Base-by-base conservation (phyloP, 2,329 filamentous ascomycete genomes). In the Phyllosticta citribraziliensis region DNA sequence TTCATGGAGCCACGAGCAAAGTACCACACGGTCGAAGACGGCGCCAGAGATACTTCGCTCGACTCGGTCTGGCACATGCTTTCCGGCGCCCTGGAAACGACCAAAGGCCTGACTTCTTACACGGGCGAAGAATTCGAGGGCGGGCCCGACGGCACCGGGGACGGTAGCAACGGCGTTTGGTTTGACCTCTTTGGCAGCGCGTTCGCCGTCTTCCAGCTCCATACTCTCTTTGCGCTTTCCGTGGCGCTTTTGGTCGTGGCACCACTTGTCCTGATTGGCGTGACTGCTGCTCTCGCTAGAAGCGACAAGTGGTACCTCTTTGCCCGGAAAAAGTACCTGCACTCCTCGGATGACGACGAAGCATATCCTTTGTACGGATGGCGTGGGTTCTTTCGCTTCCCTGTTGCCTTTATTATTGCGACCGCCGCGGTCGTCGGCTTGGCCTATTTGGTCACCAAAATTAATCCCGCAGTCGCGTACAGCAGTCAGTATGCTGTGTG, bases 11-110 rank as follows among this genome's bases (percentile, higher is more conserved):
- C 93, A 1, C 83, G 94, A 58, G 83, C 91, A 20, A 81, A 89
- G 62, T 99, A 99, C 69, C 94, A 99, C 71, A 97, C 93, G 0
- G 83, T 90, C 63, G 85, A 96, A 69, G 94, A 99, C 71, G 90
- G 96, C 70, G 80, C 86, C 2, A 84, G 84, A 50, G 91, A 97
- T 73, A 88, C 91, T 0, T 88, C 85, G n/a, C 68, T 74, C 12
- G 78, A 82, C 57, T 85, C 84, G 2, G 74, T 97, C 20, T 97
- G 92, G 92, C 92, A 97, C 72, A 97, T 99, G 94, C 80, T 99
- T 47, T 95, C 90, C 47, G 87, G 87, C 14, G 85, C 91, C 5
- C 76, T 97, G 24, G 83, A 86, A 6, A 94, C 92, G 0, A 84
- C 89, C 22, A 80, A 87, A 67, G 80, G 80, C 1, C 79, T 97